Evolutionary conservation across 2,329 filamentous ascomycete species (phyloP).

Genomic region (Penicillium sp.): DNA sequence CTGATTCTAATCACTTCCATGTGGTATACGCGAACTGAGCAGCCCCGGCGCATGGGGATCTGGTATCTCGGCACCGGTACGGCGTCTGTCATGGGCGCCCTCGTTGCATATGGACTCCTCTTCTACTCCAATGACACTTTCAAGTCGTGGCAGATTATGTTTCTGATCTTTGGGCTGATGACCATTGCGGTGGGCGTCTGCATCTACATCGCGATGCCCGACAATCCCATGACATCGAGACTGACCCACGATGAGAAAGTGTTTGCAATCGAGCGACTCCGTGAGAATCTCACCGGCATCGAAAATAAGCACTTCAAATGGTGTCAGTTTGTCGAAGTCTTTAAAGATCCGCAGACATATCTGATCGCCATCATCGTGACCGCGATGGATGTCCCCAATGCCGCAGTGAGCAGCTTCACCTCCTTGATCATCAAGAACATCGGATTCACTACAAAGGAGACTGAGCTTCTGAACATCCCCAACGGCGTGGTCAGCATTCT

Average conservation of each 20-base stretch:
- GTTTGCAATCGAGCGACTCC: conserved; percentile 37
- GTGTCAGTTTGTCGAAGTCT: conserved; percentile 42
- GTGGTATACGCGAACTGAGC: conserved; percentile 52
- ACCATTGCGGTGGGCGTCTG: conserved; percentile 36
- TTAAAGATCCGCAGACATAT: conserved; percentile 42
- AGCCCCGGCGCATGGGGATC: conserved; percentile 53
- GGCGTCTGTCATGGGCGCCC: conserved; percentile 50
- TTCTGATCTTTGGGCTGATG: conserved; percentile 42
- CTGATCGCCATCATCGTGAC: conserved; percentile 33
- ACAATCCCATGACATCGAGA: conserved; percentile 37
- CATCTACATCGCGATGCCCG: conserved; percentile 36
- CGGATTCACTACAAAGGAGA: conserved; percentile 39
- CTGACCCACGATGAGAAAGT: conserved; percentile 36
- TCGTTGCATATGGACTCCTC: conserved; percentile 51
- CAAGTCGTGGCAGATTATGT: conserved; percentile 47
- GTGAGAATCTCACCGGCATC: conserved; percentile 46
- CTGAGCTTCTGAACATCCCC: conserved; percentile 41
- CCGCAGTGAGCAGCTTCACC: conserved; percentile 40
- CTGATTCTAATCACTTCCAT: conserved; percentile 52
- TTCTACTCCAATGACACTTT: conserved; percentile 41
- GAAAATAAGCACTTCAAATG: conserved; percentile 48
- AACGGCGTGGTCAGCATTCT: conserved; percentile 38
- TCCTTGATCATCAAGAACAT: conserved; percentile 39
- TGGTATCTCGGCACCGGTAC: conserved; percentile 57
- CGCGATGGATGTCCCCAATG: conserved; percentile 37